These are phyloP conservation scores for Hyaloscypha finlandica DNA, from an alignment of 495 filamentous ascomycete genomes.

Conservation along the genomic window DNA sequence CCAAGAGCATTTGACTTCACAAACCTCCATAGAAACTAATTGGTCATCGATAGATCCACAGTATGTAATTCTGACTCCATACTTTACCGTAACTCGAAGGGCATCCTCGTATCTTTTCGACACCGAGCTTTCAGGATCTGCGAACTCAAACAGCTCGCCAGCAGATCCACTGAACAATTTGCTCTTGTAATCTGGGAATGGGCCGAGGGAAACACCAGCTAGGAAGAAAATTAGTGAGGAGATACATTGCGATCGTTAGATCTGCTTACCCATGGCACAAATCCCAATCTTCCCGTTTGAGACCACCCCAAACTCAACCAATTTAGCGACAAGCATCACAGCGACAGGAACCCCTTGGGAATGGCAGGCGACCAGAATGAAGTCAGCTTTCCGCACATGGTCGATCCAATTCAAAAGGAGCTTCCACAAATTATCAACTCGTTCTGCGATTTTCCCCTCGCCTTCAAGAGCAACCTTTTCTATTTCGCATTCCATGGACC, in stretches of 20 bases:
- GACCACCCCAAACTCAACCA: conserved; percentile 78
- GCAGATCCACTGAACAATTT: conserved; percentile 82
- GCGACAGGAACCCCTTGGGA: conserved; percentile 94
- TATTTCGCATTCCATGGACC: conserved; percentile 64
- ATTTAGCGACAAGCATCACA: conserved; percentile 88
- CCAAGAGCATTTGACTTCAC: conserved; percentile 12
- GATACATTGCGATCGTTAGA: neutral
- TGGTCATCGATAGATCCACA: conserved; percentile 96
- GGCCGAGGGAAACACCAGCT: conserved; percentile 91
- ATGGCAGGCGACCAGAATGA: conserved; percentile 88
- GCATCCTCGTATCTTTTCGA: conserved; percentile 79
- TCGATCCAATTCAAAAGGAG: conserved; percentile 93
- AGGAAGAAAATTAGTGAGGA: neutral
- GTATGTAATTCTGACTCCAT: conserved; percentile 81
- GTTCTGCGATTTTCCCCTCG: conserved; percentile 92
- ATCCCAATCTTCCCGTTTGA: conserved; percentile 70
- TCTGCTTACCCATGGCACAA: conserved; percentile 72
- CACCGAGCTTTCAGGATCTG: conserved; percentile 72
- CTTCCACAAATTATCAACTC: conserved; percentile 92
- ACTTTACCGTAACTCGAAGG: conserved; percentile 67
- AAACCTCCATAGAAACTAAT: conserved; percentile 84
- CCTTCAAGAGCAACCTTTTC: conserved; percentile 94
- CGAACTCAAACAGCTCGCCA: conserved; percentile 91
- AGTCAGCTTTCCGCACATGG: conserved; percentile 81
- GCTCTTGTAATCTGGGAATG: conserved; percentile 84